Conservation (phyloP, 768 basidiomycete species). For the Lactifluus volemus region DNA sequence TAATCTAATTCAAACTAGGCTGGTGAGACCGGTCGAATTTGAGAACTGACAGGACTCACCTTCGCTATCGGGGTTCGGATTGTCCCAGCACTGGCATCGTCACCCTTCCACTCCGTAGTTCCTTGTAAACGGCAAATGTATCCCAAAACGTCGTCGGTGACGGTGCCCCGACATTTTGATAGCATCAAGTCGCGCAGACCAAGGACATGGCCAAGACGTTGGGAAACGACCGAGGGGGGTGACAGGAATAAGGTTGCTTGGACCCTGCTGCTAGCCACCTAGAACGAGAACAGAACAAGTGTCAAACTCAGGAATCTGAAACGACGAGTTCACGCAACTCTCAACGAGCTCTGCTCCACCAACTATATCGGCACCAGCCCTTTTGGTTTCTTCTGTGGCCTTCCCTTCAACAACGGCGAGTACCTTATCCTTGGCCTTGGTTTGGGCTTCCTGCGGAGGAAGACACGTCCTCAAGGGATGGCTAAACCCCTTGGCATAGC, state of each 20-base stretch:
- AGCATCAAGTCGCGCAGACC: constrained; percentile 94
- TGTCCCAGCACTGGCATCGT: constrained; percentile 66
- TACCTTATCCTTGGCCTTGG: constrained; percentile 59
- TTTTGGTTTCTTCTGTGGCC: constrained; percentile 72
- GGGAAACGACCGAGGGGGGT: constrained; percentile 68
- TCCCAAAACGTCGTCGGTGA: constrained; percentile 78
- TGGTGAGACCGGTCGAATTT: background rate
- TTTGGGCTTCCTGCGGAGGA: constrained; percentile 75
- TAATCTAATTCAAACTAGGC: constrained; percentile 52
- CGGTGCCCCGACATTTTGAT: constrained; percentile 86
- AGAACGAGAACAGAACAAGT: background rate
- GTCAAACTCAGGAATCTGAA: constrained; percentile 2
- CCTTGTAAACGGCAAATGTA: constrained; percentile 75
- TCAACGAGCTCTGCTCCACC: constrained; percentile 87
- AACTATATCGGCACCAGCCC: constrained; percentile 83
- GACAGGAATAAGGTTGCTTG: constrained; percentile 80
- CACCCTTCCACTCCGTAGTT: constrained; percentile 89
- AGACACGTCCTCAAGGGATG: constrained; percentile 84
- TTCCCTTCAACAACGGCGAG: constrained; percentile 91
- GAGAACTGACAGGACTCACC: constrained; percentile 34
- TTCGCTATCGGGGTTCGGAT: constrained; percentile 77
- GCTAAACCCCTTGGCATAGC: constrained; percentile 68
- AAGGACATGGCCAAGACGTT: constrained; percentile 69
- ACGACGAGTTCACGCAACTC: constrained; percentile 42
- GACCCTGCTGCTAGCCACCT: constrained; percentile 71